Evolutionary conservation across 2,329 filamentous ascomycete species (phyloP).

Genomic region (Ascochyta pisi): DNA sequence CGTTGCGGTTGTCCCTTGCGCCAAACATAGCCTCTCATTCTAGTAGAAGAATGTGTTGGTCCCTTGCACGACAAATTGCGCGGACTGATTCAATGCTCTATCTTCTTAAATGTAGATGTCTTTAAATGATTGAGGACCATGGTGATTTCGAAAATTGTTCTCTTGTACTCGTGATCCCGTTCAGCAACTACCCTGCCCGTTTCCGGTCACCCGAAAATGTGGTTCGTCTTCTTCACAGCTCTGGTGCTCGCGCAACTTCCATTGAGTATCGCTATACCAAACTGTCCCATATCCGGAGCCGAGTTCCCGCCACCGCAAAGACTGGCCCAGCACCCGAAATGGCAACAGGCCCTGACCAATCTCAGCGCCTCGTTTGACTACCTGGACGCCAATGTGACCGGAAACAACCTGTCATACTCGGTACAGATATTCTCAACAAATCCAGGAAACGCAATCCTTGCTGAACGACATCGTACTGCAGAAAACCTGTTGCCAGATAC

Average conservation of each 20-base stretch:
- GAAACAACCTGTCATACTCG: slow-evolving; percentile 30
- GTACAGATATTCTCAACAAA: slow-evolving; percentile 36
- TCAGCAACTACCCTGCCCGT: background rate
- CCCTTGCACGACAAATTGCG: background rate
- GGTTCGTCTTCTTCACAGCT: background rate
- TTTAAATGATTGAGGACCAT: background rate
- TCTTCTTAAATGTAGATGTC: background rate
- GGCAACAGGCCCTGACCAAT: slow-evolving; percentile 28
- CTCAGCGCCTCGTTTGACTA: slow-evolving; percentile 29
- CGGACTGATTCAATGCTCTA: background rate
- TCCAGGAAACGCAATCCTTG: slow-evolving; percentile 24
- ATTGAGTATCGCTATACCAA: slow-evolving; percentile 22
- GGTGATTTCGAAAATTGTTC: background rate
- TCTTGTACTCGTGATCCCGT: background rate
- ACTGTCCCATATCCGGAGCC: slow-evolving; percentile 32
- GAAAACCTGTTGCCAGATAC: slow-evolving; percentile 25
- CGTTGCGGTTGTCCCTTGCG: background rate
- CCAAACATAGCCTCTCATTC: background rate
- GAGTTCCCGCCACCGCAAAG: slow-evolving; percentile 33
- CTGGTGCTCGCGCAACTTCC: slow-evolving; percentile 15
- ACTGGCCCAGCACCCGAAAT: slow-evolving; percentile 28
- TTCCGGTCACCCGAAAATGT: background rate
- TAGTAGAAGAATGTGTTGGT: background rate
- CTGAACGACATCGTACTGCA: slow-evolving; percentile 30
- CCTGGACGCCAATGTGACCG: slow-evolving; percentile 28